Conservation (phyloP, 441 rosid genomes). For the Populus hybrid region DNA sequence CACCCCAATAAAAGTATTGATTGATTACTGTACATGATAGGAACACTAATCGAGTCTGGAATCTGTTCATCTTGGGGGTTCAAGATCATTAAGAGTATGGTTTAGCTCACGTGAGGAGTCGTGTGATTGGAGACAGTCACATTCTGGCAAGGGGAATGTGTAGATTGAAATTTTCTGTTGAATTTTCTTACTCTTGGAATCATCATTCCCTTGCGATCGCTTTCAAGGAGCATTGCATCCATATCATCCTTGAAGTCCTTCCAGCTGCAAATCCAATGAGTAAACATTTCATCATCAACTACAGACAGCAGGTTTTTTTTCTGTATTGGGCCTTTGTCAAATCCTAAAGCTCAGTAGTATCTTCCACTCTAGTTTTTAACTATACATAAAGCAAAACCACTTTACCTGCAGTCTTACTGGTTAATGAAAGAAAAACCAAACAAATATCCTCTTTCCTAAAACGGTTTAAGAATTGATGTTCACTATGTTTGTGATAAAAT, state of each 20-base stretch:
- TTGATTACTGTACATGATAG: slow-evolving; percentile 17
- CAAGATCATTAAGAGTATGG: slow-evolving; percentile 22
- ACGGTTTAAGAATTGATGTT: not conserved
- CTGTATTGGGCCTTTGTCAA: not conserved
- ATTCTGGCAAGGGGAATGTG: slow-evolving; percentile 86
- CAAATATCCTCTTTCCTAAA: not conserved
- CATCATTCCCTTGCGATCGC: slow-evolving; percentile 73
- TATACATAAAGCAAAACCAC: not conserved
- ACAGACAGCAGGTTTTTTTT: not conserved
- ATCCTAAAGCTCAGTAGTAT: not conserved
- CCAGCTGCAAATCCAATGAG: slow-evolving; percentile 64
- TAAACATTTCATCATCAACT: slow-evolving; percentile 4
- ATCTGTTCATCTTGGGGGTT: slow-evolving; percentile 27
- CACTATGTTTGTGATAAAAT: not conserved
- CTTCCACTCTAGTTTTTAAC: not conserved
- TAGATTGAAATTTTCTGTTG: slow-evolving; percentile 84
- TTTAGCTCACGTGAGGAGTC: slow-evolving; percentile 40
- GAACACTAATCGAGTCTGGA: not conserved
- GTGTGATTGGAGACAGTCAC: slow-evolving; percentile 62
- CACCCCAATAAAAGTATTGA: not conserved
- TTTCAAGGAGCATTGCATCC: slow-evolving; percentile 67
- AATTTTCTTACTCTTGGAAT: slow-evolving; percentile 76
- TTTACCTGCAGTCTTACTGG: not conserved
- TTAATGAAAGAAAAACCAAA: not conserved
- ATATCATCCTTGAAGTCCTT: slow-evolving; percentile 59